These are phyloP conservation scores for Vitis hybrid DNA, from an alignment of 177 flowering plant species.

Conservation along the genomic window DNA sequence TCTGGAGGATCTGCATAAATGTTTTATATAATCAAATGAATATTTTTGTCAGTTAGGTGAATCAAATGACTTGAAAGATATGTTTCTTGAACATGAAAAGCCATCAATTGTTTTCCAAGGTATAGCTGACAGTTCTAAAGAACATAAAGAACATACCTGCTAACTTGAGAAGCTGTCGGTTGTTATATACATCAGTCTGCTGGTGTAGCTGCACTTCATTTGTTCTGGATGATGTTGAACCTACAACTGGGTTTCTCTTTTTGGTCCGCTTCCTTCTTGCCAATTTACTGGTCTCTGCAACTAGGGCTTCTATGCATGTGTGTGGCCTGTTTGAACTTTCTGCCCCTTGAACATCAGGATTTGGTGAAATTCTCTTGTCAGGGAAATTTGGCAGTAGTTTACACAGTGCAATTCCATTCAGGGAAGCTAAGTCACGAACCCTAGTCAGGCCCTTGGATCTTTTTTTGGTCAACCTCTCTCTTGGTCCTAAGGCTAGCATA, in stretches of 20 bases:
- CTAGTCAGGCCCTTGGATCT: constrained; percentile 41
- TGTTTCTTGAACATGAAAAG: no score
- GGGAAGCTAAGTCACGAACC: constrained; percentile 31
- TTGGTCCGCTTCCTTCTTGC: constrained; percentile 45
- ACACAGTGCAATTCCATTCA: constrained; percentile 21
- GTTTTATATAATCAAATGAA: no score
- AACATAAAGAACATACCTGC: constrained; percentile 20
- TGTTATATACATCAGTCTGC: not conserved
- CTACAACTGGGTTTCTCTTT: constrained; percentile 17
- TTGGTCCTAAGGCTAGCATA: constrained; percentile 15
- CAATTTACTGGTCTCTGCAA: constrained; percentile 23
- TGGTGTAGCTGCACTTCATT: constrained; percentile 13
- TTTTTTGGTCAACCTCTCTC: constrained; percentile 29
- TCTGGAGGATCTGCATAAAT: constrained; percentile 38
- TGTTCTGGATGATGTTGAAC: constrained; percentile 10
- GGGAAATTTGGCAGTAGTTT: constrained; percentile 15
- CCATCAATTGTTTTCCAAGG: not conserved
- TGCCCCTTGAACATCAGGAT: constrained; percentile 15
- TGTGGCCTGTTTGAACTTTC: constrained; percentile 15
- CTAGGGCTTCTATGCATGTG: constrained; percentile 34
- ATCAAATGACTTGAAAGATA: no score
- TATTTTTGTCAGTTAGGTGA: no score
- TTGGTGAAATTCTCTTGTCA: constrained; percentile 11
- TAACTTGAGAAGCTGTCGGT: constrained; percentile 7
- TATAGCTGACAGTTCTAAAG: not conserved